Percentiles rank a stretch among this genome's conserved stretches.
These are phyloP conservation scores for Brassica incana DNA, from an alignment of 345 rosid genomes.

Conservation along the genomic window DNA sequence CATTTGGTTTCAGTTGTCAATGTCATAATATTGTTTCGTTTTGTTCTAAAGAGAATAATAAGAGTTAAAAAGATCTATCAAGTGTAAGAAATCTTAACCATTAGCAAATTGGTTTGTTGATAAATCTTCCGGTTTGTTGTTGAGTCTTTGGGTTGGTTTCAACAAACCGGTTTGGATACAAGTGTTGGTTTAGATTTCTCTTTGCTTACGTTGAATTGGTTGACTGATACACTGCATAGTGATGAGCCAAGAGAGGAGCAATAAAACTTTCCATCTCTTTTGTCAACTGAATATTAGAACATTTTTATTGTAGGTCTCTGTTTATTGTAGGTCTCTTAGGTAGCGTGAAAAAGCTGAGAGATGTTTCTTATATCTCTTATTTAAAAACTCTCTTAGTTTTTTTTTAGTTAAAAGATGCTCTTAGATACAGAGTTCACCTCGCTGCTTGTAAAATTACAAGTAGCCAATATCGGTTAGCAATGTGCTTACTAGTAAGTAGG, in stretches of 20 bases:
- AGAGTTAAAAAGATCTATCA: not conserved
- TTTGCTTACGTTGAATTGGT: not conserved
- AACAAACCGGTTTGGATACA: not conserved
- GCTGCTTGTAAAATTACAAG: not conserved
- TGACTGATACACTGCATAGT: not conserved
- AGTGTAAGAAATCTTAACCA: not conserved
- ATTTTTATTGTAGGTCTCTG: no score
- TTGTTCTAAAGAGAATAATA: not conserved
- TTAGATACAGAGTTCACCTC: no score
- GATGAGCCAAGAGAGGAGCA: not conserved
- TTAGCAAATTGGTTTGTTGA: not conserved
- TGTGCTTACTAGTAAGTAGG: not conserved
- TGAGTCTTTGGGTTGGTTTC: not conserved
- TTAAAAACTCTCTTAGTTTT: no score
- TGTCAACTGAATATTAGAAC: not conserved
- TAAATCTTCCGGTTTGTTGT: not conserved
- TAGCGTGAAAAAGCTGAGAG: no score
- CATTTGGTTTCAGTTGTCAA: constrained; percentile 34
- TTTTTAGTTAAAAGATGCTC: no score
- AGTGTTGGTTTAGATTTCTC: not conserved
- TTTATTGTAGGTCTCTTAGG: no score
- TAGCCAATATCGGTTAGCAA: not conserved
- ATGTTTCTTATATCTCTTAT: no score
- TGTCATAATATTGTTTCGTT: constrained; percentile 4
- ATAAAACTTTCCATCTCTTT: not conserved